Evolutionary conservation across 202 grass and related monocot species (phyloP).

Genomic region (Cymbopogon flexuosus): DNA sequence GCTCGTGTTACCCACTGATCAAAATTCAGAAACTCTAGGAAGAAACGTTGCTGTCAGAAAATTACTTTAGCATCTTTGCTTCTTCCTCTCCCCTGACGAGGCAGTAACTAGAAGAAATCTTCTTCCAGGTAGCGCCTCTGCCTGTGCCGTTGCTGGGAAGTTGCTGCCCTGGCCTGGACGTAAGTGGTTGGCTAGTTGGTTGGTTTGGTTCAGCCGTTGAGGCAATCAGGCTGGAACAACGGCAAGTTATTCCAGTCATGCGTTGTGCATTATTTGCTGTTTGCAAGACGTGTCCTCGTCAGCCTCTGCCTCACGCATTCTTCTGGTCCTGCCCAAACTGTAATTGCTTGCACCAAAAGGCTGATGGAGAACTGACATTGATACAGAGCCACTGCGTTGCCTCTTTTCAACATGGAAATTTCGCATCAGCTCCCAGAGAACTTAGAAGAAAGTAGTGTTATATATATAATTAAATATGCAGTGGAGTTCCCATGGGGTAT

Average conservation of each 20-base stretch:
- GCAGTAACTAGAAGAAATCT: background rate
- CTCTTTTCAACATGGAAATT: background rate
- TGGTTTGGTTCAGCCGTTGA: background rate
- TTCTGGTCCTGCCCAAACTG: background rate
- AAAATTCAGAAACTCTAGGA: constrained; percentile 8
- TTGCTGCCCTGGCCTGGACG: background rate
- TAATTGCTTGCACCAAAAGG: background rate
- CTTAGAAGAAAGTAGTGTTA: no score
- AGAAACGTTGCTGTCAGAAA: constrained; percentile 11
- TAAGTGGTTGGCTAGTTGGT: constrained; percentile 2
- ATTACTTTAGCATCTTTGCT: background rate
- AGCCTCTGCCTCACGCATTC: constrained; percentile 11
- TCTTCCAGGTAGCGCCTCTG: constrained; percentile 3
- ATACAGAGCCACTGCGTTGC: background rate
- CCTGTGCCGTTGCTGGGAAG: constrained; percentile 20
- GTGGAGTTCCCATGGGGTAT: background rate
- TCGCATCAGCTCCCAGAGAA: no score
- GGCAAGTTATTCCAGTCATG: constrained; percentile 3
- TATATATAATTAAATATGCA: no score
- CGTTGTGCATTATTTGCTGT: background rate
- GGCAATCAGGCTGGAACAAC: background rate
- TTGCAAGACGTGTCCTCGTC: constrained; percentile 17
- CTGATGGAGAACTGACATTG: background rate
- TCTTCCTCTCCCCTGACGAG: background rate
- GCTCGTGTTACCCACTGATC: background rate